phyloP scores from a whole-genome alignment of 768 basidiomycete genomes.

The Podaxis carcinomalis region DNA sequence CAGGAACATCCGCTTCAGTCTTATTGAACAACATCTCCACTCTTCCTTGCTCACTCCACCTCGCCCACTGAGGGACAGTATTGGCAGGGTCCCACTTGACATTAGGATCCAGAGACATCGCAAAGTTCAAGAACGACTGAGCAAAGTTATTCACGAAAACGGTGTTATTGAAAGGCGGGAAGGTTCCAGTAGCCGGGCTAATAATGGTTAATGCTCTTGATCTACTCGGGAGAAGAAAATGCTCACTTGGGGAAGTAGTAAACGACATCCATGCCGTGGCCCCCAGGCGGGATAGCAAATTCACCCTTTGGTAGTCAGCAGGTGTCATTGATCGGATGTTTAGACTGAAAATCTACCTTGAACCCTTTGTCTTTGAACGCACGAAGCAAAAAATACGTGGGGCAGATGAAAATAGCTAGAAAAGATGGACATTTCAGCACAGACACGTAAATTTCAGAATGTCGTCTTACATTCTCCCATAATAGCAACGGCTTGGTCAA shows the following conservation, averaged over 20 bases:
- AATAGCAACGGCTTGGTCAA: conserved; percentile 10
- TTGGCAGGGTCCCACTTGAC: conserved; percentile 21
- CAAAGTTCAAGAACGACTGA: conserved; percentile 35
- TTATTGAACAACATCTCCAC: conserved; percentile 46
- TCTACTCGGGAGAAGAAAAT: not conserved
- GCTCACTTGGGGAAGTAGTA: conserved; percentile 42
- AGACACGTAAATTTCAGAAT: not conserved
- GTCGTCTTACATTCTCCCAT: conserved; percentile 10
- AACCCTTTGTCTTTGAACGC: conserved; percentile 26
- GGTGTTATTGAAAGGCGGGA: conserved; percentile 30
- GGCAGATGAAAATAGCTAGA: conserved; percentile 41
- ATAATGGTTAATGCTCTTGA: not conserved
- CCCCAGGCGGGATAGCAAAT: conserved; percentile 38
- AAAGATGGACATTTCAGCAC: not conserved
- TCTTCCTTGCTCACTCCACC: conserved; percentile 18
- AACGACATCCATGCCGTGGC: conserved; percentile 30
- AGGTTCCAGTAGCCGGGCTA: conserved; percentile 4
- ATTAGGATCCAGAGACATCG: conserved; percentile 26
- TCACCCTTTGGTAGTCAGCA: conserved; percentile 24
- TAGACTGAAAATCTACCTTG: conserved; percentile 23
- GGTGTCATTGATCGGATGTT: not conserved
- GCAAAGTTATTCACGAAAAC: conserved; percentile 33
- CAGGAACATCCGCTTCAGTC: conserved; percentile 25
- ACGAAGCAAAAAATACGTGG: conserved; percentile 33
- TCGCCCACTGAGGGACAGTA: conserved; percentile 33